Percentiles rank a stretch among this genome's conserved stretches.
Conservation (phyloP, 805 yeast species). For the Candida rishiriensis region DNA sequence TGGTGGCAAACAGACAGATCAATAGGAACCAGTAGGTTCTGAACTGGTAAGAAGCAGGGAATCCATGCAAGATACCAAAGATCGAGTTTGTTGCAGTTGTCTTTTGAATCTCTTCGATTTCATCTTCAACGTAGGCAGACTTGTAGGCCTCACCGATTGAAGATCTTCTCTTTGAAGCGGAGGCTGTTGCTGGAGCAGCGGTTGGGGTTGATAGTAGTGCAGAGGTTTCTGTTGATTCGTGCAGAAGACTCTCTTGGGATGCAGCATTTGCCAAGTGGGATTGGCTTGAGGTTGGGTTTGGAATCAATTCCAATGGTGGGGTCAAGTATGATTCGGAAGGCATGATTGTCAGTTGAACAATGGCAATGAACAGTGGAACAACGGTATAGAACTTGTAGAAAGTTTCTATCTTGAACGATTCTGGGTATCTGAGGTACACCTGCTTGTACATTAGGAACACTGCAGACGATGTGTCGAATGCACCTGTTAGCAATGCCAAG, state of each 20-base stretch:
- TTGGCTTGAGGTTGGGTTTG: slow-evolving; percentile 27
- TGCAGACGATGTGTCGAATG: slow-evolving; percentile 56
- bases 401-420: slow-evolving; percentile 34
- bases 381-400: slow-evolving; percentile 45
- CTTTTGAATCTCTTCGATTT: slow-evolving; percentile 33
- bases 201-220: slow-evolving; percentile 9
- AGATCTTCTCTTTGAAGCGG: slow-evolving; percentile 36
- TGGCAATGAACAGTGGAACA: slow-evolving; percentile 46
- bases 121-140: slow-evolving; percentile 49
- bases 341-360: slow-evolving; percentile 44
- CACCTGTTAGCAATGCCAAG: slow-evolving; percentile 52
- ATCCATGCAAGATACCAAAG: slow-evolving; percentile 52
- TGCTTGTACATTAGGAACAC: slow-evolving; percentile 45
- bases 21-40: slow-evolving; percentile 48
- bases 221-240: slow-evolving; percentile 15
- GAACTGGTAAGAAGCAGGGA: slow-evolving; percentile 44
- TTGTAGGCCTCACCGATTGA: slow-evolving; percentile 55
- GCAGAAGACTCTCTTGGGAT: slow-evolving; percentile 22
- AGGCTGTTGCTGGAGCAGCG: slow-evolving; percentile 3
- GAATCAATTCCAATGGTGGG: slow-evolving; percentile 31
- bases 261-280: slow-evolving; percentile 24
- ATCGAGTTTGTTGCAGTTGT: slow-evolving; percentile 36
- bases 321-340: slow-evolving; percentile 47
- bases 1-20: slow-evolving; percentile 46
- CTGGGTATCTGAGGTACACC: slow-evolving; percentile 31